These are phyloP conservation scores for Cyclotella cryptica DNA, from an alignment of 108 stramenopile species.

Conservation along the genomic window DNA sequence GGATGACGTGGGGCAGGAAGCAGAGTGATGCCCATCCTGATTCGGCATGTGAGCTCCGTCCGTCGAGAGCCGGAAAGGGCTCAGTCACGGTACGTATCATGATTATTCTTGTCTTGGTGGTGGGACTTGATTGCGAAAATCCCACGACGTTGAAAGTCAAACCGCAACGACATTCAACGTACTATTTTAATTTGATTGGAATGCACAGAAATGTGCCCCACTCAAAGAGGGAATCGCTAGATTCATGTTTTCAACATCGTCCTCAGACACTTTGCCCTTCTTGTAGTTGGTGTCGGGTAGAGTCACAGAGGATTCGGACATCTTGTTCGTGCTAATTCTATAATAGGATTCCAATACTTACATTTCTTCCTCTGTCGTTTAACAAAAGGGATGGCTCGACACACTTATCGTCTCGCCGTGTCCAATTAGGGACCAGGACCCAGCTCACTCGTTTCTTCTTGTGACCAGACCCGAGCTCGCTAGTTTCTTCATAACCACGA, in stretches of 20 bases:
- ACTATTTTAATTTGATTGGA: not conserved
- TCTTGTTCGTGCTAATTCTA: slow-evolving; percentile 3
- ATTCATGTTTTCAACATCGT: slow-evolving; percentile 12
- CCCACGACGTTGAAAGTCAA: not conserved
- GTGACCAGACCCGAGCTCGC: not conserved
- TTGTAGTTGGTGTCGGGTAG: slow-evolving; percentile 31
- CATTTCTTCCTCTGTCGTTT: too few relatives aligned
- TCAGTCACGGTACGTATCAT: not conserved
- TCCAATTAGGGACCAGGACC: slow-evolving; percentile 1
- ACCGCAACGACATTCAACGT: not conserved
- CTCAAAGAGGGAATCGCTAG: slow-evolving; percentile 1
- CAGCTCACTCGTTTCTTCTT: not conserved
- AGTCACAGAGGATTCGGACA: slow-evolving; percentile 56
- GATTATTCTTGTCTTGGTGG: not conserved
- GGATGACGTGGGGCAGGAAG: slow-evolving; percentile 53
- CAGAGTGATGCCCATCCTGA: slow-evolving; percentile 1
- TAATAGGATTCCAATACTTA: not conserved
- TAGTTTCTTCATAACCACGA: not conserved
- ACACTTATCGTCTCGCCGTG: not conserved
- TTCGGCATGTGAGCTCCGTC: not conserved
- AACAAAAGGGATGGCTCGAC: slow-evolving; percentile 1
- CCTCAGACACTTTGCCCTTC: slow-evolving; percentile 56
- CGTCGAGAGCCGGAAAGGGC: not conserved
- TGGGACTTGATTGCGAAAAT: not conserved
- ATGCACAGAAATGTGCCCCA: slow-evolving; percentile 18